Percentiles rank a stretch among this genome's conserved stretches.
These are phyloP conservation scores for Rostrohypoxylon terebratum DNA, from an alignment of 495 filamentous ascomycete species.

Conservation along the genomic window DNA sequence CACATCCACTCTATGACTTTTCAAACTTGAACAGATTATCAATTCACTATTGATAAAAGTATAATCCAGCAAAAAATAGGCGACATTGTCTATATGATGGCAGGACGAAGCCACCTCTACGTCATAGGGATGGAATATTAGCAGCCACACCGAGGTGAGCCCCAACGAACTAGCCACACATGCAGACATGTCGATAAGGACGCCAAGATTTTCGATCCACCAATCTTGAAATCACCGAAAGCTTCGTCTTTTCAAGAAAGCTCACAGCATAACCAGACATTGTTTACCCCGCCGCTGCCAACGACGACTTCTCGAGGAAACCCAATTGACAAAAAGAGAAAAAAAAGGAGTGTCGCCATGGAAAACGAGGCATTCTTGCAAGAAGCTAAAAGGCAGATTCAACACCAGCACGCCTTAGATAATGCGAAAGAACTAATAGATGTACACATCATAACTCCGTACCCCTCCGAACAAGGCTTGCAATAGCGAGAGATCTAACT, in stretches of 20 bases:
- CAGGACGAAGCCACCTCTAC: conserved; percentile 15
- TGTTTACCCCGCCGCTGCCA: neutral
- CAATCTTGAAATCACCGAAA: conserved; percentile 24
- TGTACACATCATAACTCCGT: conserved; percentile 58
- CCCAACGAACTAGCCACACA: conserved; percentile 14
- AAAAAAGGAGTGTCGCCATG: conserved; percentile 47
- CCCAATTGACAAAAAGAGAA: neutral
- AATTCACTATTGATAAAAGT: no score
- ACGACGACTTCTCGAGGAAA: neutral
- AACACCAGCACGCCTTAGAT: conserved; percentile 75
- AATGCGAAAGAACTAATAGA: conserved; percentile 82
- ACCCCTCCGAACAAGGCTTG: neutral
- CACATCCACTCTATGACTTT: no score
- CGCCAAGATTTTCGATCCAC: neutral
- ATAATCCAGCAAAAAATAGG: no score
- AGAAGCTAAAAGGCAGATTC: conserved; percentile 77
- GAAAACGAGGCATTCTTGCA: conserved; percentile 68
- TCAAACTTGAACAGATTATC: no score
- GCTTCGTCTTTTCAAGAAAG: conserved; percentile 38
- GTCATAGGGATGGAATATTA: neutral
- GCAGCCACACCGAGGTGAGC: neutral
- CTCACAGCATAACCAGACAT: neutral
- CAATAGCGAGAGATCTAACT: conserved; percentile 15
- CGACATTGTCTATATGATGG: neutral
- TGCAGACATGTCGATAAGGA: conserved; percentile 13